Percentiles rank a stretch among this genome's conserved stretches.
Evolutionary conservation across 108 stramenopile genomes (phyloP).

Genomic region (Nannochloropsis granulata): DNA sequence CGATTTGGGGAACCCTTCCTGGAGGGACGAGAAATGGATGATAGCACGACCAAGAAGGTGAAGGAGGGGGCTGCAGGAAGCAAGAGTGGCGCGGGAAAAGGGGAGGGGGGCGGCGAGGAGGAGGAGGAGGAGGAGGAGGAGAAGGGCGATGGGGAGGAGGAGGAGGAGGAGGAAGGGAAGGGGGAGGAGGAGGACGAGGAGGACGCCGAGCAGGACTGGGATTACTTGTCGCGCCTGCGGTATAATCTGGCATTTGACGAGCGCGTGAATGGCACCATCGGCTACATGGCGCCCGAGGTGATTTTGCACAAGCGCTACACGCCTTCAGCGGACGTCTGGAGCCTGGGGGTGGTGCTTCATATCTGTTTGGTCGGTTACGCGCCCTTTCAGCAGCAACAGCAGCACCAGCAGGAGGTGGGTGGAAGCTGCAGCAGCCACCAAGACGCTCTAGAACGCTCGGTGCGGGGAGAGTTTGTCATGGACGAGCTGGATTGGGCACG

Average conservation of each 20-base stretch:
- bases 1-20: too few relatives aligned
- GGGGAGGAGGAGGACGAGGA: neutral
- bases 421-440: neutral
- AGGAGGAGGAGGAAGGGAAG: neutral
- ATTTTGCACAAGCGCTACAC: neutral
- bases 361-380: conserved; percentile 5
- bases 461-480: conserved; percentile 3
- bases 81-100: neutral
- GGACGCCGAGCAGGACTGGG: neutral
- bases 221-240: neutral
- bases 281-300: conserved; percentile 17
- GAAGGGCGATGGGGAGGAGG: neutral
- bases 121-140: neutral
- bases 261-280: conserved; percentile 7
- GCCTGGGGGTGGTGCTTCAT: conserved; percentile 13
- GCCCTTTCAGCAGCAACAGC: neutral
- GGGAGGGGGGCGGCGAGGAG: neutral
- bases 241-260: neutral
- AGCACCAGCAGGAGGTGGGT: neutral
- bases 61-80: neutral
- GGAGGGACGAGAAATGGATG: too few relatives aligned
- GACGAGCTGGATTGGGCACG: conserved; percentile 6
- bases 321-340: conserved; percentile 2
- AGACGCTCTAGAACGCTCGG: conserved; percentile 1
- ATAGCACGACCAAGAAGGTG: too few relatives aligned